Evolutionary conservation across 2,329 filamentous ascomycete genomes (phyloP), one percentile per base, ranked within the genome.

Genomic region (Aureobasidium subglaciale): DNA sequence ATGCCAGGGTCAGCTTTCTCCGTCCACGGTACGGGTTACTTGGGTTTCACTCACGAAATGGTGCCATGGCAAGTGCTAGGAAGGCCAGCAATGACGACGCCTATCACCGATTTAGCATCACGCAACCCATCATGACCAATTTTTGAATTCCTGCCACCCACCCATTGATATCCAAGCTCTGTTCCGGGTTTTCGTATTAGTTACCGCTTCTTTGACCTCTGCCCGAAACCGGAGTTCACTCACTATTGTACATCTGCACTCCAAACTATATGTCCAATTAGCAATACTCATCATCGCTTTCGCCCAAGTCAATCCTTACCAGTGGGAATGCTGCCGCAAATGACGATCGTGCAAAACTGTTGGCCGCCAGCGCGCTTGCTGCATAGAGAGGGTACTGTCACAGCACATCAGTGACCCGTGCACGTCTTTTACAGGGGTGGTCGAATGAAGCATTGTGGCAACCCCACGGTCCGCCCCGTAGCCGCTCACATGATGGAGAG

Each of bases 171-270:
- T 43, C 75, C 75, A 56, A 78, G 61, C 59, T 63, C 68, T 71
- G 68, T 27, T 49, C 34, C 59, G 20, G 16, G 64, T 43, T 61
- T 62, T 62, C 64, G 63, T 59, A 62, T 65, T 58, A 74, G 71
- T 74, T 69, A 75, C 73, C 72, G 73, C 71, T 70, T 63, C 45
- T 48, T 42, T 56, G 6, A 25, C 25, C 43, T 34, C 15, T 41
- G 35, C 35, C 50, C 43, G 24, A 29, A n/a, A 43, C 29, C 25
- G 37, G n/a, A n/a, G 22, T 46, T 35, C 32, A 74, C 74, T 70
- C 66, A 77, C 75, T 70, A 63, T 75, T 67, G 67, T 74, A 78
- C 73, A 78, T 75, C 63, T 78, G 75, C n/a, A 76, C 70, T n/a
- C n/a, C n/a, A n/a, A 43, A 22, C 55, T 75, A 74, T 62, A 75